Percentiles rank a stretch among this genome's conserved stretches.
Conservation (phyloP, 345 rosid species). For the Boechera stricta region DNA sequence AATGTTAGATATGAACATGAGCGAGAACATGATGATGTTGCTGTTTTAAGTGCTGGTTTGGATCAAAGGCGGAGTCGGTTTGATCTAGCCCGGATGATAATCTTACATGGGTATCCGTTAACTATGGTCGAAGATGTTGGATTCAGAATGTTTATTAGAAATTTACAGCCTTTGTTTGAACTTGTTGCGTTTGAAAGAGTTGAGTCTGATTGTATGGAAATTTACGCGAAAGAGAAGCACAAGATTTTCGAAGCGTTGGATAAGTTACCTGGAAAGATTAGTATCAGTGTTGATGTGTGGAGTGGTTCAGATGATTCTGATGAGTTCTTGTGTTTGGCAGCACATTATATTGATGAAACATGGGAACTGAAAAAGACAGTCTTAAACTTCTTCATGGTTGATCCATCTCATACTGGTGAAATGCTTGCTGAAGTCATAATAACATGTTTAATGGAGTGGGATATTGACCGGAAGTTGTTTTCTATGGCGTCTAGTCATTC, state of each 20-base stretch:
- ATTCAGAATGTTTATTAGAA: slow-evolving; percentile 69
- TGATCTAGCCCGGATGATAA: slow-evolving; percentile 84
- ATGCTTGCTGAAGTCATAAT: slow-evolving; percentile 68
- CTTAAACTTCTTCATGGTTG: slow-evolving; percentile 58
- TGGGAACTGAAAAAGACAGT: slow-evolving; percentile 70
- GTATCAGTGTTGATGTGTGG: slow-evolving; percentile 67
- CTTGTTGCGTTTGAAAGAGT: slow-evolving; percentile 58
- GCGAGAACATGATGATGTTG: slow-evolving; percentile 41
- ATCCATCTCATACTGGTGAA: slow-evolving; percentile 65
- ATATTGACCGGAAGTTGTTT: slow-evolving; percentile 76
- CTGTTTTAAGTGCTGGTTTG: slow-evolving; percentile 39
- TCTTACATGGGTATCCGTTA: slow-evolving; percentile 74
- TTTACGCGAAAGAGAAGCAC: slow-evolving; percentile 68
- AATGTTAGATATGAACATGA: slow-evolving; percentile 62
- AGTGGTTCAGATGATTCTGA: slow-evolving; percentile 51
- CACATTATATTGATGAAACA: slow-evolving; percentile 67
- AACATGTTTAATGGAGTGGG: slow-evolving; percentile 81
- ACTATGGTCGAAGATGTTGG: slow-evolving; percentile 81
- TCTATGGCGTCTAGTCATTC: slow-evolving; percentile 65
- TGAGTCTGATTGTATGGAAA: slow-evolving; percentile 81
- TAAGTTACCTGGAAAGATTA: slow-evolving; percentile 78
- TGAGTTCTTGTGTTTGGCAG: slow-evolving; percentile 63
- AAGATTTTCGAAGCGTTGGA: slow-evolving; percentile 67
- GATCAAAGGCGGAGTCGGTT: slow-evolving; percentile 77
- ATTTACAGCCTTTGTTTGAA: slow-evolving; percentile 75